Percentiles rank a stretch among this genome's conserved stretches.
Conservation (phyloP, 306 rosid species). For the peach (Prunus persica) region Prunus_persica_NCBIv2 NC_034012.1:7618001-7618500, state of each 20-base stretch:
- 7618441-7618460: background rate
- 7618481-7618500: background rate
- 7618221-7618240: background rate
- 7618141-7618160: conserved; percentile 64
- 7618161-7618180: conserved; percentile 46
- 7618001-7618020: conserved; percentile 55
- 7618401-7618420: background rate
- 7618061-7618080: conserved; percentile 27
- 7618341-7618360: conserved; percentile 49
- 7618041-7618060: background rate
- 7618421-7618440: background rate
- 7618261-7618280: conserved; percentile 13
- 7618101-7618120: conserved; percentile 62
- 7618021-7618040: conserved; percentile 6
- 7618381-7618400: background rate
- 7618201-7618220: background rate
- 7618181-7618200: background rate
- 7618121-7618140: conserved; percentile 66
- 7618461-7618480: background rate
- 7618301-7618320: conserved; percentile 65
- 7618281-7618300: conserved; percentile 52
- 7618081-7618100: conserved; percentile 53
- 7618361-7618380: conserved; percentile 49
- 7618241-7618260: conserved; percentile 7
- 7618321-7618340: conserved; percentile 59